Conservation (phyloP, 768 basidiomycete species). For the Russula emetica region DNA sequence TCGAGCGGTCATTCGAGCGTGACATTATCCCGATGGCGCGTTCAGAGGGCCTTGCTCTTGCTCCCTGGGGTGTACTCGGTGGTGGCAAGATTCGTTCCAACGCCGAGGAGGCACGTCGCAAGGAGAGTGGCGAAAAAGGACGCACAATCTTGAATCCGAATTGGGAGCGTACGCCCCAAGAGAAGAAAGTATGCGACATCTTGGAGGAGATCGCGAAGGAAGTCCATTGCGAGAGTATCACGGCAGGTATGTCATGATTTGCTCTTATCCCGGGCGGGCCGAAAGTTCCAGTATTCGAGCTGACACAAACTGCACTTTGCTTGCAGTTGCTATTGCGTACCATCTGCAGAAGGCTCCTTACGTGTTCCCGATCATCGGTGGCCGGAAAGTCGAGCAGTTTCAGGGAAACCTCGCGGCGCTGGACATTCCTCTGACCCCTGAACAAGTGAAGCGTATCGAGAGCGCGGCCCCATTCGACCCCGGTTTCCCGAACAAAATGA, state of each 20-base stretch:
- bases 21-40: conserved; percentile 40
- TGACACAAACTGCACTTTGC: neutral
- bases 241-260: conserved; percentile 8
- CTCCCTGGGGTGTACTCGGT: conserved; percentile 42
- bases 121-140: conserved; percentile 37
- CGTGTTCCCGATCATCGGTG: conserved; percentile 46
- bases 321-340: conserved; percentile 46
- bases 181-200: conserved; percentile 35
- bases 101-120: conserved; percentile 36
- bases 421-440: conserved; percentile 39
- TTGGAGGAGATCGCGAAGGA: conserved; percentile 41
- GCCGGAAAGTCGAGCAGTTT: conserved; percentile 46
- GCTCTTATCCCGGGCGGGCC: neutral
- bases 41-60: conserved; percentile 38
- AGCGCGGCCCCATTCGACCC: conserved; percentile 38
- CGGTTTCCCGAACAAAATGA: conserved; percentile 38
- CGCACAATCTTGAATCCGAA: conserved; percentile 25
- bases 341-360: conserved; percentile 46
- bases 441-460: conserved; percentile 44
- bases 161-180: conserved; percentile 38
- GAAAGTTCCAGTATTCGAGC: neutral
- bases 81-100: conserved; percentile 40
- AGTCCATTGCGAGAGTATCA: conserved; percentile 36
- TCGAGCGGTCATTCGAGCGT: conserved; percentile 39
- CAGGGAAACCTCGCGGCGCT: conserved; percentile 44